Conservation (phyloP, 2,329 filamentous ascomycete species). For the Hypoxylon sp. region DNA sequence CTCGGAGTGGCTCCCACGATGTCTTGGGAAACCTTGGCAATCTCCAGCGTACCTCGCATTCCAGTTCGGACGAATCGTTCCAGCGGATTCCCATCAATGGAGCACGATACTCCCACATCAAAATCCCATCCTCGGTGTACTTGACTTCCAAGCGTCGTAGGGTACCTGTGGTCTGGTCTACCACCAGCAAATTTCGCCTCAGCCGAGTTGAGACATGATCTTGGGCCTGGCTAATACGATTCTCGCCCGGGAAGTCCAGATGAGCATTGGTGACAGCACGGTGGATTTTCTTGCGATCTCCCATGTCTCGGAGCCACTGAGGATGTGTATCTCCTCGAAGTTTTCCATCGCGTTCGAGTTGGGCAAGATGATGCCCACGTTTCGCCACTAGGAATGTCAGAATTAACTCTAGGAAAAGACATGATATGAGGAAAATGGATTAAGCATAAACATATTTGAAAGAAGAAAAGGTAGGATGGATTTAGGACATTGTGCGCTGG, state of each 20-base stretch:
- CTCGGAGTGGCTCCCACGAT: neutral
- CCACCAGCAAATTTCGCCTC: neutral
- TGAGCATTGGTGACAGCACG: neutral
- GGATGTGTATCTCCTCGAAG: too few relatives aligned
- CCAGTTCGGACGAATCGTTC: neutral
- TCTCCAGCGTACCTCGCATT: neutral
- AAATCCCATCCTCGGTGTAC: neutral
- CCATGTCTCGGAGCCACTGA: too few relatives aligned
- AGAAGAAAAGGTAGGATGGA: too few relatives aligned
- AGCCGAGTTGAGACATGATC: constrained; percentile 6
- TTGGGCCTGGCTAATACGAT: too few relatives aligned
- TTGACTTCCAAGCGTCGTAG: neutral
- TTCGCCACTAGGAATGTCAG: too few relatives aligned
- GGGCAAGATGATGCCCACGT: too few relatives aligned
- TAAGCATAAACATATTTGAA: too few relatives aligned
- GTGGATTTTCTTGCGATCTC: too few relatives aligned
- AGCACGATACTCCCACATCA: neutral
- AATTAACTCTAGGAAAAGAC: too few relatives aligned
- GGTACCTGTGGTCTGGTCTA: neutral
- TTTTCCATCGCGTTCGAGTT: too few relatives aligned
- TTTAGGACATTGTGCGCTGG: too few relatives aligned
- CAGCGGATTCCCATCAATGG: neutral
- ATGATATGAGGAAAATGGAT: too few relatives aligned
- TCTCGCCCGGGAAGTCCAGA: neutral
- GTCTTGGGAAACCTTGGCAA: neutral